Base-by-base conservation (phyloP, 148 eudicot species). In the Cornus suecica region DNA sequence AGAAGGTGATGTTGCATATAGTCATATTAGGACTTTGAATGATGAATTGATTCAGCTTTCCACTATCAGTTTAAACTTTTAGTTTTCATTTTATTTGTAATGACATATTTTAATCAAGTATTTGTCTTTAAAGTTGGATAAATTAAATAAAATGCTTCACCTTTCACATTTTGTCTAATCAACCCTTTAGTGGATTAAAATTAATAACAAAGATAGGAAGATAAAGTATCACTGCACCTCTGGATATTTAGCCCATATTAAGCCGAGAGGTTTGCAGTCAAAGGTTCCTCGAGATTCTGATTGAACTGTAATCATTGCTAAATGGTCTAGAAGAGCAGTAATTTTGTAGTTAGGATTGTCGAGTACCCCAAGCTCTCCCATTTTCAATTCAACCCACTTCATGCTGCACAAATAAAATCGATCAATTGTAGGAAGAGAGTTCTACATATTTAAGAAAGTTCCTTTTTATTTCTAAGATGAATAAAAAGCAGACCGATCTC, bases 371-470 rank as follows among this genome's bases (percentile, higher is more conserved):
- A 94, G 97, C 78, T 95, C 94, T 69, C 79, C 94, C 99, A 94
- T 94, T 79, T 92, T 94, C 83, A 92, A 65, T 48, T 95, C 99
- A 60, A 95, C 97, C 99, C 99, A 95, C 85, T 89, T 95, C 97
- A 92, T 92, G 86, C 99, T 95, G 92, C 82, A 86, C n/a, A 52
- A 66, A 80, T 37, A 8, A 30, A 51, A 48, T 11, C 25, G 70
- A 45, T 10, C 7, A 1, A 72, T 42, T 24, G 29, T 32, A 22
- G 23, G 20, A 41, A 68, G 1, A 58, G 62, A 66, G 32, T 30
- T 28, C 45, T 11, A 31, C 54, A 32, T 20, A 20, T 22, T n/a
- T 2, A 48, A 62, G 28, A 65, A n/a, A 28, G 51, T 4, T 11
- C 11, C 18, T 26, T 23, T 15, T 25, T 2, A 45, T 45, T 51